Evolutionary conservation across 208 protist genomes (phyloP), one percentile per base, ranked within the genome.

Genomic region (Paratrypanosoma confusum): DNA sequence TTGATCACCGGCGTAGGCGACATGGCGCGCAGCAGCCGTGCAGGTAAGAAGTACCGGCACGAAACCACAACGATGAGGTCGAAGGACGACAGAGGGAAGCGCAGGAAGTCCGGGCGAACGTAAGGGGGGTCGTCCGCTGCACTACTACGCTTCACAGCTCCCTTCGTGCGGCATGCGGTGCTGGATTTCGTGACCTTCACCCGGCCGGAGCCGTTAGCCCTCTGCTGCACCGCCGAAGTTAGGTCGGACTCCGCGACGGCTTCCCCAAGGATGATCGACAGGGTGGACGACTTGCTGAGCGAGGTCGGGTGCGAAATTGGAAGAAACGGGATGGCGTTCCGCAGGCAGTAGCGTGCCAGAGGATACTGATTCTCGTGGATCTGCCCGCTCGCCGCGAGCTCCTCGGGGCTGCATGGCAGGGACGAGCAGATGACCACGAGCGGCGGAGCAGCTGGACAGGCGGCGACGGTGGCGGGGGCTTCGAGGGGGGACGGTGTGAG

Each of bases 31-130:
- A 92, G 54, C 0, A 92, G 54, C 5, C 48, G 38, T 24, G 70
- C 44, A 2, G 82, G 82, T 1, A 92, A 47, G 33, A 84, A 92
- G 63, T 92, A 92, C 22, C 82, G 78, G 48, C 87, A 92, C 7
- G 82, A 92, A 13, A 86, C 82, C 3, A 92, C 79, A 1, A 92
- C 68, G 14, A 67, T 62, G 7, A 86, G 61, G 46, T 92, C 82
- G 55, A 77, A 86, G 41, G 63, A 58, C 14, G 35, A 36, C 11
- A 85, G 53, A 10, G 72, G 39, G 16, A 50, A 62, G 2, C 74
- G 64, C 7, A 41, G 31, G 4, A 61, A 23, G 8, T 7, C 8
- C 28, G 28, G 28, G 8, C 28, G 28, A 13, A 33, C 8, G 28
- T 13, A 13, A 7, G n/a, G n/a, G n/a, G n/a, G n/a, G n/a, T n/a